Conservation (phyloP, 1,284 basidiomycete species). For the Trametes polyzona region DNA sequence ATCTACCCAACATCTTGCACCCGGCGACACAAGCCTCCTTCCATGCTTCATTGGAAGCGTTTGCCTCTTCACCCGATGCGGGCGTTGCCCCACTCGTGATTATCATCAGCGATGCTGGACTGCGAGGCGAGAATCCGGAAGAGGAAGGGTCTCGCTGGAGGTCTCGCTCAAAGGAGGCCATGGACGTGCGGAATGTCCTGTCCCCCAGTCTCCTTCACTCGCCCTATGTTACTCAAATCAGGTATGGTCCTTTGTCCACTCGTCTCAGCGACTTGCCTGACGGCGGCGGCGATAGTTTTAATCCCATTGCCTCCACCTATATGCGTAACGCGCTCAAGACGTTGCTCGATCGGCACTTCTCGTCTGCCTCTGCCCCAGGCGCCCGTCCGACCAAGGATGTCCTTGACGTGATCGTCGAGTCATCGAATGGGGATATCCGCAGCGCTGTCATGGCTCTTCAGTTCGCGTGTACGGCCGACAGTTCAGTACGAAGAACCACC, state of each 20-base stretch:
- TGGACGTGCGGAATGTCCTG: conserved; percentile 74
- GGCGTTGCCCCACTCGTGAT: conserved; percentile 75
- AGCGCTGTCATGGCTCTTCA: conserved; percentile 93
- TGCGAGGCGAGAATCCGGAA: conserved; percentile 67
- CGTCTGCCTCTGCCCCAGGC: conserved; percentile 29
- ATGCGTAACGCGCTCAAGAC: conserved; percentile 79
- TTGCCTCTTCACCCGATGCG: conserved; percentile 46
- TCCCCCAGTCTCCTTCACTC: conserved; percentile 61
- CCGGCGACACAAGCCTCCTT: conserved; percentile 74
- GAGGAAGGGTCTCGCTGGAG: conserved; percentile 52
- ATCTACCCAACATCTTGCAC: conserved; percentile 90
- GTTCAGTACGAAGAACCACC: neutral
- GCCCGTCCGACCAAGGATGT: conserved; percentile 61
- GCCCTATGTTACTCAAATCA: conserved; percentile 75
- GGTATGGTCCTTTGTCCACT: conserved; percentile 45
- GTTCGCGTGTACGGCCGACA: conserved; percentile 55
- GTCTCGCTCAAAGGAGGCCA: conserved; percentile 53
- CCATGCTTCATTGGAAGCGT: conserved; percentile 68
- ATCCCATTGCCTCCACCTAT: conserved; percentile 88
- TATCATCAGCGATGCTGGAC: conserved; percentile 83
- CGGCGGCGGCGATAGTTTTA: conserved; percentile 53
- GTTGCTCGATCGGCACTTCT: conserved; percentile 58
- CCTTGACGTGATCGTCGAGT: conserved; percentile 76
- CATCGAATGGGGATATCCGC: conserved; percentile 88
- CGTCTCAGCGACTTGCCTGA: neutral